These are phyloP conservation scores for Cardamine occulta DNA, from an alignment of 345 rosid genomes.

Conservation along the genomic window DNA sequence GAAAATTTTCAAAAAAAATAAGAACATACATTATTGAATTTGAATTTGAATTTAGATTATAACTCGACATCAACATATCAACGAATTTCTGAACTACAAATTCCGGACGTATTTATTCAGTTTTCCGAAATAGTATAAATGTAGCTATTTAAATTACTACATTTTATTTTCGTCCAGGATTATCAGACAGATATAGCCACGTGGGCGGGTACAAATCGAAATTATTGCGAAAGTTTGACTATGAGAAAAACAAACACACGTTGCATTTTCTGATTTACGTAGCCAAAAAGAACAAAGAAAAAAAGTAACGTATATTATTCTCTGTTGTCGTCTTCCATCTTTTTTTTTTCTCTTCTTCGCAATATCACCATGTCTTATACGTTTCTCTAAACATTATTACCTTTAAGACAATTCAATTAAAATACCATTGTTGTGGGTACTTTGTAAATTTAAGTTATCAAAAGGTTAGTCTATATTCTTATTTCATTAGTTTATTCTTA, in stretches of 20 bases:
- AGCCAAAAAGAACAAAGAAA: neutral
- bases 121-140: neutral
- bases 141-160: neutral
- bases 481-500: neutral
- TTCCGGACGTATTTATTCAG: neutral
- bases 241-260: conserved; percentile 22
- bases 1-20: too few relatives aligned
- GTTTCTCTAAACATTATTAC: conserved; percentile 23
- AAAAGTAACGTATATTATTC: conserved; percentile 1
- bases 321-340: conserved; percentile 7
- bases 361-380: conserved; percentile 26
- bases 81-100: neutral
- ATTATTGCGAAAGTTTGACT: conserved; percentile 33
- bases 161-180: neutral
- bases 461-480: neutral
- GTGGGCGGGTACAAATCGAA: conserved; percentile 21
- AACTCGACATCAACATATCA: neutral
- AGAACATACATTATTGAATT: too few relatives aligned
- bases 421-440: neutral
- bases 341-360: too few relatives aligned
- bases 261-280: conserved; percentile 34
- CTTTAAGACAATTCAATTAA: neutral
- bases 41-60: neutral
- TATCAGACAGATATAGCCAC: conserved; percentile 20
- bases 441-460: neutral